A percentile compares a stretch with the other conserved stretches of the same genome.
phyloP scores from a whole-genome alignment of 345 rosid genomes.

The Kandelia obovata region DNA sequence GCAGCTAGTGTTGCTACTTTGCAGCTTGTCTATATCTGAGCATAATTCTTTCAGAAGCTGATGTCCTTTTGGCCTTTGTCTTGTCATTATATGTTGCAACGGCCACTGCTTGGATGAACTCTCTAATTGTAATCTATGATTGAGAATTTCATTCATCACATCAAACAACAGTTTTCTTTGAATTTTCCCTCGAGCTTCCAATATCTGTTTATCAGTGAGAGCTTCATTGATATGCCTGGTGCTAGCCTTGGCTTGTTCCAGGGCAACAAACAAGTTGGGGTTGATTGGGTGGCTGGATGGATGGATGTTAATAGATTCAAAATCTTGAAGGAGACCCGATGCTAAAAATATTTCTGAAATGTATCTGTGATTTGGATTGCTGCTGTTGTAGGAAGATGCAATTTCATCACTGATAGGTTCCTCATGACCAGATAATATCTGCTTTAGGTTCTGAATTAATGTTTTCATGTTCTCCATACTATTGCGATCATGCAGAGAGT shows the following conservation, averaged over 20 bases:
- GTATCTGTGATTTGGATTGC: conserved; percentile 57
- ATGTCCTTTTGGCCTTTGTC: conserved; percentile 33
- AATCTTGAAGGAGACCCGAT: conserved; percentile 55
- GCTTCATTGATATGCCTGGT: conserved; percentile 25
- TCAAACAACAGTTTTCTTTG: conserved; percentile 74
- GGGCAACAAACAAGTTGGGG: conserved; percentile 48
- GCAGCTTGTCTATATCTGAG: conserved; percentile 63
- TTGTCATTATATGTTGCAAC: conserved; percentile 22
- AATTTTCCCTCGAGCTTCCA: conserved; percentile 36
- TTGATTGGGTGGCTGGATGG: conserved; percentile 53
- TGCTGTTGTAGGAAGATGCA: conserved; percentile 15
- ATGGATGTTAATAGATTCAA: conserved; percentile 44
- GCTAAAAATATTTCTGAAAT: conserved; percentile 58
- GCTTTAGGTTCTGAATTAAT: conserved; percentile 20
- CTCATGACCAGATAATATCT: conserved; percentile 16
- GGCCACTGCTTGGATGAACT: conserved; percentile 32
- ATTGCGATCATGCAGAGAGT: conserved; percentile 32
- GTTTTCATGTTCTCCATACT: conserved; percentile 23
- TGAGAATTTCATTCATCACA: conserved; percentile 63
- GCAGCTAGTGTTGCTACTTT: conserved; percentile 40
- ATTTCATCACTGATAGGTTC: conserved; percentile 24
- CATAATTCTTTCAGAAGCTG: conserved; percentile 58
- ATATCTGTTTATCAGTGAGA: conserved; percentile 22
- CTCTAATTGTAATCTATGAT: conserved; percentile 35
- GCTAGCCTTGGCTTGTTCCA: conserved; percentile 55